Evolutionary conservation across 177 flowering plant genomes (phyloP).

Genomic region (Tripterygium wilfordii): DNA sequence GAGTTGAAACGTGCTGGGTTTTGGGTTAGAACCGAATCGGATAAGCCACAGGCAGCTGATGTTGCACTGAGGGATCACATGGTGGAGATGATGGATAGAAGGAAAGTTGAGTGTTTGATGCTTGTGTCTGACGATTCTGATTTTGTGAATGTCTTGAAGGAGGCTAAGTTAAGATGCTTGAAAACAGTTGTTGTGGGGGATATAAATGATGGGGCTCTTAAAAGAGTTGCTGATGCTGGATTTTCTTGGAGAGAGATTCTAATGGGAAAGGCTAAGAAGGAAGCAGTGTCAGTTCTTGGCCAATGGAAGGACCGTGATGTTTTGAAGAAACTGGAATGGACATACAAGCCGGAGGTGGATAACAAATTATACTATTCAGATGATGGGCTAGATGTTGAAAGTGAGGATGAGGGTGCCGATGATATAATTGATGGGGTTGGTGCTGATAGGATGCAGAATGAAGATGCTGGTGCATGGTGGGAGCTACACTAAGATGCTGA

Average conservation of each 20-base stretch:
- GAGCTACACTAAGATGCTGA: constrained; percentile 38
- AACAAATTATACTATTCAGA: constrained; percentile 9
- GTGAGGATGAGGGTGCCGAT: constrained; percentile 23
- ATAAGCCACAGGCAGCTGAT: constrained; percentile 74
- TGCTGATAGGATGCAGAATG: constrained; percentile 15
- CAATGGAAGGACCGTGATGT: constrained; percentile 77
- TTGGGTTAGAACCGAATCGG: constrained; percentile 49
- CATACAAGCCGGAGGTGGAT: constrained; percentile 46
- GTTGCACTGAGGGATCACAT: constrained; percentile 60
- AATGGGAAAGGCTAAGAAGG: constrained; percentile 76
- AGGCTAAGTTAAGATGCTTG: constrained; percentile 69
- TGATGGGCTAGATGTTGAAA: constrained; percentile 17
- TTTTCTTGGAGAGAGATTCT: constrained; percentile 77
- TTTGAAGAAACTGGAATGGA: constrained; percentile 80
- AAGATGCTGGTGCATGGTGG: constrained; percentile 57
- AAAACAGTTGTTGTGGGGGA: constrained; percentile 88
- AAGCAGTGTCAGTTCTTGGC: constrained; percentile 58
- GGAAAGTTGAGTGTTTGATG: constrained; percentile 51
- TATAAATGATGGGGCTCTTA: constrained; percentile 52
- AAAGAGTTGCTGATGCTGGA: constrained; percentile 67
- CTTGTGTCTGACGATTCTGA: constrained; percentile 84
- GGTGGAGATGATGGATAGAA: constrained; percentile 69
- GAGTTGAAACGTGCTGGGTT: constrained; percentile 84
- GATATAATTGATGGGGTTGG: constrained; percentile 14
- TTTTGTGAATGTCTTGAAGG: constrained; percentile 61